Conservation (phyloP, 1,139 yeast species). For the Suhomyces taliae region DNA sequence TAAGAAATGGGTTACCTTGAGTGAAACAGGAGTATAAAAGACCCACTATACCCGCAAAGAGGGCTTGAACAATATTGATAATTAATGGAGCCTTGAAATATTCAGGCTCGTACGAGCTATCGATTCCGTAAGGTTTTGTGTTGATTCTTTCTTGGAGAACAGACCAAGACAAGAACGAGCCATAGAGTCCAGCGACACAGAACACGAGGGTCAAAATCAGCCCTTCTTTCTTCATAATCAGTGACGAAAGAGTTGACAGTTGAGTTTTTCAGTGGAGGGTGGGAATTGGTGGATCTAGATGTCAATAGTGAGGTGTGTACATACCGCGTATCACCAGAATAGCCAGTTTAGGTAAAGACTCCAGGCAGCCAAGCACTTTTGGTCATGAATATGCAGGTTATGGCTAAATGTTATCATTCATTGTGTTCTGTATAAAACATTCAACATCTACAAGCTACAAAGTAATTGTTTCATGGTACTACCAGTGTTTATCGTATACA, state of each 20-base stretch:
- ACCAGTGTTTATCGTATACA: no score
- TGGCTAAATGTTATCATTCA: no score
- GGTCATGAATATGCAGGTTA: no score
- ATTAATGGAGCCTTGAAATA: conserved; percentile 75
- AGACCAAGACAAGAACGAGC: conserved; percentile 88
- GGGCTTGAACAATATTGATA: conserved; percentile 71
- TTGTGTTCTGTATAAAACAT: no score
- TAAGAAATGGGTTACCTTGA: conserved; percentile 28
- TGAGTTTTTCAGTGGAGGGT: not conserved
- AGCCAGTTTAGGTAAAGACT: not conserved
- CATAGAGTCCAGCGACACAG: conserved; percentile 76
- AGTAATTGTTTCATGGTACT: no score
- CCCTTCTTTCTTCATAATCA: conserved; percentile 18
- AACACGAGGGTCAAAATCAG: conserved; percentile 39
- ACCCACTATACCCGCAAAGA: conserved; percentile 72
- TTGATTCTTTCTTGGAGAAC: conserved; percentile 85
- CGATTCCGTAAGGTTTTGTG: conserved; percentile 67
- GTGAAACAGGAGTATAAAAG: conserved; percentile 48
- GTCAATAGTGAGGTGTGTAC: conserved; percentile 1
- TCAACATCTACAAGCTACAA: no score
- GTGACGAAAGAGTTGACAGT: not conserved
- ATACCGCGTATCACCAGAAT: not conserved
- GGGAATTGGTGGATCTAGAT: not conserved
- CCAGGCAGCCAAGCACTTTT: no score
- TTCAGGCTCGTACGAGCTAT: conserved; percentile 37